A percentile compares a stretch with the other conserved stretches of the same genome.
These are phyloP conservation scores for Pythium pyrilobum DNA, from an alignment of 352 stramenopile species.

Conservation along the genomic window DNA sequence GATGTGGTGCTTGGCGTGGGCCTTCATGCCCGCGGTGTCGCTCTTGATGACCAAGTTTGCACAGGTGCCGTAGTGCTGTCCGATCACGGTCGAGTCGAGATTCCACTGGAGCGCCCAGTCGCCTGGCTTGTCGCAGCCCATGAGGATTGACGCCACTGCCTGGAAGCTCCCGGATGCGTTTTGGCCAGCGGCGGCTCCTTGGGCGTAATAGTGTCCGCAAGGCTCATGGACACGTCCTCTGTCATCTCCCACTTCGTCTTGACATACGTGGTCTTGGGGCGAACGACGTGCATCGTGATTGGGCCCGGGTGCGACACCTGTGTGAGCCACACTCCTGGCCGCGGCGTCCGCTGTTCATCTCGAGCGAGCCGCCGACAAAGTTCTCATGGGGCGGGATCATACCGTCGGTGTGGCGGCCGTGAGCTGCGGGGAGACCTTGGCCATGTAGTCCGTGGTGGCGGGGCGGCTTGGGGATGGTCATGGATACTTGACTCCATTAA, in stretches of 20 bases:
- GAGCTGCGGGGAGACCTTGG: conserved; percentile 1
- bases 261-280: background rate
- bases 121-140: conserved; percentile 3
- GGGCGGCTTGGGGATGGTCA: conserved; percentile 5
- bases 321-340: conserved; percentile 9
- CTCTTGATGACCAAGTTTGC: conserved; percentile 10
- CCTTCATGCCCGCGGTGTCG: background rate
- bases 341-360: conserved; percentile 12
- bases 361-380: background rate
- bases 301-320: conserved; percentile 6
- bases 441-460: conserved; percentile 3
- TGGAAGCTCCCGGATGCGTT: background rate
- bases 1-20: no score
- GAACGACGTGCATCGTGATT: conserved; percentile 1
- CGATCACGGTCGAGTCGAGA: conserved; percentile 3
- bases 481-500: no score
- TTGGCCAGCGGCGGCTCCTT: background rate
- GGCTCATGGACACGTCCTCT: background rate
- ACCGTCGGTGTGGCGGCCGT: background rate
- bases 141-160: background rate
- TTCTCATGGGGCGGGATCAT: conserved; percentile 3
- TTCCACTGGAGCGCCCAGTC: conserved; percentile 9
- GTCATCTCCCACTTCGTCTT: conserved; percentile 2
- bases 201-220: background rate
- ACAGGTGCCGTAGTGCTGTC: conserved; percentile 10